A percentile compares a stretch with the other conserved stretches of the same genome.
Evolutionary conservation across 1,139 yeast species (phyloP).

Genomic region (Yamadazyma taylorii): DNA sequence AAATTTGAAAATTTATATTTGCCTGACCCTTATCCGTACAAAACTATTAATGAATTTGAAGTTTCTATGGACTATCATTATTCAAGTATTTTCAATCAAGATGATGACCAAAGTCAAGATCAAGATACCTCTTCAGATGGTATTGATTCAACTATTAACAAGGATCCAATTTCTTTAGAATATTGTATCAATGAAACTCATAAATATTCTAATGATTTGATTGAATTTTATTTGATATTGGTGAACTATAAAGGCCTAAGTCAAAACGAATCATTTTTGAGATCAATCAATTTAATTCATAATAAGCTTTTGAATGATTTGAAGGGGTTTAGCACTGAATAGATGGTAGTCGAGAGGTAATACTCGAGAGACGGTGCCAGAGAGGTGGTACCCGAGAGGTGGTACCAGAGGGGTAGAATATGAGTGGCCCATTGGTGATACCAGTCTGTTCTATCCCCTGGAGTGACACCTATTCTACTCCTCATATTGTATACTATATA

Average conservation of each 20-base stretch:
- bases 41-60: constrained; percentile 9
- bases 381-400: too few species aligned
- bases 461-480: too few species aligned
- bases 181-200: constrained; percentile 12
- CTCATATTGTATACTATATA: constrained; percentile 1
- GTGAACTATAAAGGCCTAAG: constrained; percentile 5
- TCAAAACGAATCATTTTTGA: constrained; percentile 9
- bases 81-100: constrained; percentile 21
- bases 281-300: constrained; percentile 13
- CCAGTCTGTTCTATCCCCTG: too few species aligned
- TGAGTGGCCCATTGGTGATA: too few species aligned
- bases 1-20: constrained; percentile 7
- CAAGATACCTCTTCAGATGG: background rate
- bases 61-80: constrained; percentile 19
- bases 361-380: too few species aligned
- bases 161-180: constrained; percentile 14
- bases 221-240: constrained; percentile 9
- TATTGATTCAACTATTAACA: constrained; percentile 6
- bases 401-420: too few species aligned
- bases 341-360: too few species aligned
- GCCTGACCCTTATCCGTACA: constrained; percentile 1
- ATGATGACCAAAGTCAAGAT: constrained; percentile 13
- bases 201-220: constrained; percentile 11
- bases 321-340: constrained; percentile 1
- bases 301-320: constrained; percentile 15